Conservation (phyloP, 768 basidiomycete genomes). For the Crassisporium funariophilum region DNA sequence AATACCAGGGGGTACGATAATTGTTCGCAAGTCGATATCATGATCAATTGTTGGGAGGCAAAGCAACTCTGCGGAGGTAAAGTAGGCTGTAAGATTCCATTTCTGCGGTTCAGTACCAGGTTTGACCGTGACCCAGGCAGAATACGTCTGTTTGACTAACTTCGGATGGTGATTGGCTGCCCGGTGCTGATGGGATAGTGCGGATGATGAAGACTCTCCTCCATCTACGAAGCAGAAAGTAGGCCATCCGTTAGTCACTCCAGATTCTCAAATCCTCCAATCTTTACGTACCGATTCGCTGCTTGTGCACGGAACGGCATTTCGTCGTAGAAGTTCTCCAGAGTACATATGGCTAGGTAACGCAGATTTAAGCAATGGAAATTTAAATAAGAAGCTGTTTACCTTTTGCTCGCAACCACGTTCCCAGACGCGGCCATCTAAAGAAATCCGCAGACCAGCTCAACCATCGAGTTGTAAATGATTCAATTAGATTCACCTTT, state of each 20-base stretch:
- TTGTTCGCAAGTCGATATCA: constrained; percentile 43
- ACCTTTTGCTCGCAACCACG: constrained; percentile 69
- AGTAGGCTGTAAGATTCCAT: constrained; percentile 68
- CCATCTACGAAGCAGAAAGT: constrained; percentile 62
- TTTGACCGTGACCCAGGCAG: constrained; percentile 55
- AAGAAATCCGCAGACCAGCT: constrained; percentile 2
- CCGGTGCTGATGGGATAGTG: constrained; percentile 59
- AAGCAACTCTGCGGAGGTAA: constrained; percentile 49
- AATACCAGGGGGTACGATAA: constrained; percentile 48
- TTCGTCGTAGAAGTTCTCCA: constrained; percentile 74
- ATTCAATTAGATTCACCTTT: constrained; percentile 41
- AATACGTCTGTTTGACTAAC: constrained; percentile 71
- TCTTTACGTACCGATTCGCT: constrained; percentile 36
- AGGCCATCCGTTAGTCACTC: constrained; percentile 34
- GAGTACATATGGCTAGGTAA: constrained; percentile 60
- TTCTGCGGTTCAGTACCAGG: constrained; percentile 53
- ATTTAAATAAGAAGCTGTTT: constrained; percentile 3
- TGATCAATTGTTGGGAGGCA: constrained; percentile 49
- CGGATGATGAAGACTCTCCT: constrained; percentile 49
- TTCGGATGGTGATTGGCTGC: constrained; percentile 55
- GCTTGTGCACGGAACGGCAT: constrained; percentile 46
- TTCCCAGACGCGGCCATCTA: constrained; percentile 69
- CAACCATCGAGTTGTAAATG: neutral
- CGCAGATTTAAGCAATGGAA: constrained; percentile 6
- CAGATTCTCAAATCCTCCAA: constrained; percentile 7